A percentile compares a stretch with the other conserved stretches of the same genome.
phyloP scores from a whole-genome alignment of 257 asterid species.

The Verbascum thapsus region DNA sequence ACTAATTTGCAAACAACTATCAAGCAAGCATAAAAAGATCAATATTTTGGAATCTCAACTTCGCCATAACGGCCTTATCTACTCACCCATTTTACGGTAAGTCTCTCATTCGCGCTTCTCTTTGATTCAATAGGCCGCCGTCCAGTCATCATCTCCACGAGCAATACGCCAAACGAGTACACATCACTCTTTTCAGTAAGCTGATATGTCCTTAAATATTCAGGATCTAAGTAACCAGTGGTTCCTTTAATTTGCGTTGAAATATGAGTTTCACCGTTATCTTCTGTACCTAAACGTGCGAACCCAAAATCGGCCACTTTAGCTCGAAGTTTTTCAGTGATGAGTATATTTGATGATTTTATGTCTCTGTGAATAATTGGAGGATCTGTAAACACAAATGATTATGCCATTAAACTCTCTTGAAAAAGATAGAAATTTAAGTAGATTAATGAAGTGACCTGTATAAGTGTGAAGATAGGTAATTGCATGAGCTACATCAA shows the following conservation, averaged over 20 bases:
- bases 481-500: slow-evolving; percentile 75
- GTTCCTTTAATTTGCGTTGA: slow-evolving; percentile 77
- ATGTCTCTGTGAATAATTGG: too few species aligned
- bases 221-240: slow-evolving; percentile 80
- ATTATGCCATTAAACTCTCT: too few species aligned
- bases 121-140: slow-evolving; percentile 57
- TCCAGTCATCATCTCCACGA: slow-evolving; percentile 68
- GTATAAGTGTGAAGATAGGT: slow-evolving; percentile 76
- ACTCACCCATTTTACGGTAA: slow-evolving; percentile 68
- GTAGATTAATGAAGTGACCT: slow-evolving; percentile 37
- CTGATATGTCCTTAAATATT: slow-evolving; percentile 57
- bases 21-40: too few species aligned
- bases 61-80: too few species aligned
- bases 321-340: slow-evolving; percentile 66
- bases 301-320: slow-evolving; percentile 81
- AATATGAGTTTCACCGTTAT: slow-evolving; percentile 53
- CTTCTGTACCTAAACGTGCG: slow-evolving; percentile 57
- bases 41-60: too few species aligned
- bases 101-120: slow-evolving; percentile 40
- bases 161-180: slow-evolving; percentile 75
- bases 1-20: too few species aligned
- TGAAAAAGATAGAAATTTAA: not conserved
- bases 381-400: slow-evolving; percentile 50
- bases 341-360: slow-evolving; percentile 67
- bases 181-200: slow-evolving; percentile 80